Evolutionary conservation across 495 filamentous ascomycete genomes (phyloP).

Genomic region (Oidiodendron maius): DNA sequence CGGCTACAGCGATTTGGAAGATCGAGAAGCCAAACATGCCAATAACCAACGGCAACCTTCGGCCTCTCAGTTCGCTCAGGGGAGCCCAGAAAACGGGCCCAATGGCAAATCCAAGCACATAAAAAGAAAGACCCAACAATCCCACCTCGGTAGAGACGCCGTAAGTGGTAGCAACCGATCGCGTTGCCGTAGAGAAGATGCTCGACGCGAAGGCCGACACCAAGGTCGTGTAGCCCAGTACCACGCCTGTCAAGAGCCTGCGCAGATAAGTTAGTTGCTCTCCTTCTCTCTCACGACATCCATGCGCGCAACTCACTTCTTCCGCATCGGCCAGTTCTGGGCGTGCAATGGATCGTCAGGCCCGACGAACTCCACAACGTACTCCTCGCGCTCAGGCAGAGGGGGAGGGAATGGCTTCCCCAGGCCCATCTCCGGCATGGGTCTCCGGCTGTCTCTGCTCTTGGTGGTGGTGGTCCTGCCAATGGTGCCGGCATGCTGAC

Average conservation of each 20-base stretch:
- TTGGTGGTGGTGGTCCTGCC: slow-evolving; percentile 45
- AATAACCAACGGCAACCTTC: slow-evolving; percentile 63
- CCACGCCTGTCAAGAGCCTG: slow-evolving; percentile 57
- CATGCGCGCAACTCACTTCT: slow-evolving; percentile 54
- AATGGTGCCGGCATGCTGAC: slow-evolving; percentile 72
- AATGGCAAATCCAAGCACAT: slow-evolving; percentile 65
- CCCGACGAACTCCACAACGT: slow-evolving; percentile 84
- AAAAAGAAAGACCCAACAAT: slow-evolving; percentile 60
- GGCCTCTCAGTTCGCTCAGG: slow-evolving; percentile 71
- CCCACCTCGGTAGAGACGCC: slow-evolving; percentile 53
- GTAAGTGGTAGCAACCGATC: slow-evolving; percentile 43
- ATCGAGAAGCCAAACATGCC: slow-evolving; percentile 74
- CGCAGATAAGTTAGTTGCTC: background rate
- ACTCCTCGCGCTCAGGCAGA: slow-evolving; percentile 68
- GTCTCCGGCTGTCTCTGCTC: slow-evolving; percentile 45
- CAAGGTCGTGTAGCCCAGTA: slow-evolving; percentile 75
- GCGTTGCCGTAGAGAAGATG: slow-evolving; percentile 62
- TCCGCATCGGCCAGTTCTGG: slow-evolving; percentile 73
- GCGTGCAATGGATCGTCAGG: slow-evolving; percentile 74
- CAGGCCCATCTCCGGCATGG: slow-evolving; percentile 56
- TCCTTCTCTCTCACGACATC: background rate
- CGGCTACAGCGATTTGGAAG: slow-evolving; percentile 67
- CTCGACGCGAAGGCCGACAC: slow-evolving; percentile 66
- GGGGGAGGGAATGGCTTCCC: slow-evolving; percentile 74
- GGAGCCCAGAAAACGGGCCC: slow-evolving; percentile 66